These are phyloP conservation scores for Casuarina cunninghamiana DNA, from an alignment of 306 rosid species.

Conservation along the genomic window DNA sequence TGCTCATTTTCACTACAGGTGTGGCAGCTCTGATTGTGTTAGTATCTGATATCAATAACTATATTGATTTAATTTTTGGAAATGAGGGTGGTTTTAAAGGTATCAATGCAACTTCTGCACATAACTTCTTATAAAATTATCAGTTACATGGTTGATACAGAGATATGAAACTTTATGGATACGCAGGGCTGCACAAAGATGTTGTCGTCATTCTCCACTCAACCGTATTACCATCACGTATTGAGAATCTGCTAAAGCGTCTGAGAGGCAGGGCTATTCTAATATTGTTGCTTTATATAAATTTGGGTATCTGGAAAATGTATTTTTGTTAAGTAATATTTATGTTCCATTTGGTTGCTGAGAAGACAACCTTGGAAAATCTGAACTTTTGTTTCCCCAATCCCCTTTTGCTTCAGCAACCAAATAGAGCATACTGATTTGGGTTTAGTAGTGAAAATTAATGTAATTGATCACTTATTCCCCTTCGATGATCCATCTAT, in stretches of 20 bases:
- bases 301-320: background rate
- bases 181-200: slow-evolving; percentile 68
- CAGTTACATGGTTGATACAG: slow-evolving; percentile 28
- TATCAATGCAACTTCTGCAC: slow-evolving; percentile 35
- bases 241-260: slow-evolving; percentile 50
- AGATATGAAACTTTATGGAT: slow-evolving; percentile 23
- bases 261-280: slow-evolving; percentile 51
- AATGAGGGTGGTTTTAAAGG: slow-evolving; percentile 53
- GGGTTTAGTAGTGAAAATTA: background rate
- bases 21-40: slow-evolving; percentile 64
- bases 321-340: background rate
- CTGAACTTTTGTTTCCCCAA: background rate
- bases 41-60: slow-evolving; percentile 50
- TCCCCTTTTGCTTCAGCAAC: background rate
- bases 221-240: slow-evolving; percentile 44
- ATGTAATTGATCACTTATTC: background rate
- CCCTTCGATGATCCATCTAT: background rate
- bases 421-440: background rate
- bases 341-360: background rate
- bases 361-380: background rate
- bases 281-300: slow-evolving; percentile 14
- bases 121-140: slow-evolving; percentile 16
- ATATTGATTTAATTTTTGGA: slow-evolving; percentile 49
- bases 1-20: slow-evolving; percentile 50
- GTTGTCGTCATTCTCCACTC: slow-evolving; percentile 59